These are phyloP conservation scores for Phytophthora hibernalis DNA, from an alignment of 352 stramenopile species.

Conservation along the genomic window DNA sequence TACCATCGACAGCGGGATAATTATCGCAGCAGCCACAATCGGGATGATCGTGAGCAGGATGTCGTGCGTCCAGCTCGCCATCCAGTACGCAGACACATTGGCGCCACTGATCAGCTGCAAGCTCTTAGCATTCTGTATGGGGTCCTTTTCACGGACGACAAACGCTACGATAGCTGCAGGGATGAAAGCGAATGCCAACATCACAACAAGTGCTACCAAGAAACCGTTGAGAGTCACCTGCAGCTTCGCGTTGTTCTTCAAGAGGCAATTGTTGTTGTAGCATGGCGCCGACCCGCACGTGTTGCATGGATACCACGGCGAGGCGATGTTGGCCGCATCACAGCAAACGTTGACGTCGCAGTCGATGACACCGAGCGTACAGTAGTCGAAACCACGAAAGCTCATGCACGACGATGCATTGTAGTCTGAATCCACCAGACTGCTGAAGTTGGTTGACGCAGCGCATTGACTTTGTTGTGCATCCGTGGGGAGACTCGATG, in stretches of 20 bases:
- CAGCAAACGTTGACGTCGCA: slow-evolving; percentile 59
- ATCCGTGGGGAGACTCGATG: slow-evolving; percentile 28
- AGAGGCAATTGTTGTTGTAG: slow-evolving; percentile 58
- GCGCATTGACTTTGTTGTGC: slow-evolving; percentile 37
- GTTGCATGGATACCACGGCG: slow-evolving; percentile 58
- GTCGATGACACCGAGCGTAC: slow-evolving; percentile 24
- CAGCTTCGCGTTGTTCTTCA: slow-evolving; percentile 62
- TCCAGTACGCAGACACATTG: slow-evolving; percentile 63
- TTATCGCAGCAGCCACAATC: slow-evolving; percentile 41
- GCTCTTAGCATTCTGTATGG: slow-evolving; percentile 70
- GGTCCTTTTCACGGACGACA: slow-evolving; percentile 70
- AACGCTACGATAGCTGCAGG: slow-evolving; percentile 71
- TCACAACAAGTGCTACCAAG: slow-evolving; percentile 58
- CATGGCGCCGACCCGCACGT: slow-evolving; percentile 37
- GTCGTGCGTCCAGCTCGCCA: slow-evolving; percentile 64
- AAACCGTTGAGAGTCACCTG: slow-evolving; percentile 74
- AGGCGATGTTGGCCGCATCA: slow-evolving; percentile 38
- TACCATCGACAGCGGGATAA: slow-evolving; percentile 46
- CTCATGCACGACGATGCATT: slow-evolving; percentile 14
- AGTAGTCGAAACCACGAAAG: slow-evolving; percentile 43
- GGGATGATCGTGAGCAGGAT: slow-evolving; percentile 47
- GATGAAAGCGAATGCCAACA: slow-evolving; percentile 77
- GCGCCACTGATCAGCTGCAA: slow-evolving; percentile 72
- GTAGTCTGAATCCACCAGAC: slow-evolving; percentile 21
- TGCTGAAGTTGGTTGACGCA: slow-evolving; percentile 27